phyloP scores from a whole-genome alignment of 192 early-diverging fungal genomes.

The Backusella tuberculispora region DNA sequence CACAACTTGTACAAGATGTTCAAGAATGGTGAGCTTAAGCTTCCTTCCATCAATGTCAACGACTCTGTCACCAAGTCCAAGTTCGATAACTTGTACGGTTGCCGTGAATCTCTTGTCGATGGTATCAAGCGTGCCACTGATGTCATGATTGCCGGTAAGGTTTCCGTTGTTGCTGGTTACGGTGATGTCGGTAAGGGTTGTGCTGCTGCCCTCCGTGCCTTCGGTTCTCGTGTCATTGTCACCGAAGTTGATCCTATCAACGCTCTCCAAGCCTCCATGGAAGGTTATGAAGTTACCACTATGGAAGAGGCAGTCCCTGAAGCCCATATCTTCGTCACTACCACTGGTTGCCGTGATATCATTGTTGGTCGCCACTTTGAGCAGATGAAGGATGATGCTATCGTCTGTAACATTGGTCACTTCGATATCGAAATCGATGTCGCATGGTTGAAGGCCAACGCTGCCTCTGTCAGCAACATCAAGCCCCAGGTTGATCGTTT shows the following conservation, averaged over 20 bases:
- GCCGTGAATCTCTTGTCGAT: conserved; percentile 98
- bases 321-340: conserved; percentile 98
- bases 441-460: conserved; percentile 97
- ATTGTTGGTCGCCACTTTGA: conserved; percentile 92
- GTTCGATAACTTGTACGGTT: conserved; percentile 99
- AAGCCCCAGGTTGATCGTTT: conserved; percentile 99
- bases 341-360: conserved; percentile 99
- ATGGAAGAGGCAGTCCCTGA: conserved; percentile 93
- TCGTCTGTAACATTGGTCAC: conserved; percentile 99
- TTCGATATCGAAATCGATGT: conserved; percentile 99
- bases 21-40: conserved; percentile 93
- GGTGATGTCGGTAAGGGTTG: conserved; percentile 99
- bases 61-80: conserved; percentile 99
- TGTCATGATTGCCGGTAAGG: conserved; percentile 99
- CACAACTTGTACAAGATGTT: conserved; percentile 99
- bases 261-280: conserved; percentile 99
- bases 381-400: conserved; percentile 97
- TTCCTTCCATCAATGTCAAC: conserved; percentile 99
- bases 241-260: conserved; percentile 99
- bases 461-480: conserved; percentile 87
- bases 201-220: conserved; percentile 95
- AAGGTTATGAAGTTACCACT: conserved; percentile 99
- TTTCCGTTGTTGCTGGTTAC: conserved; percentile 97
- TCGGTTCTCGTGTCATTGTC: conserved; percentile 97
- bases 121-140: conserved; percentile 99